Evolutionary conservation across 768 basidiomycete genomes (phyloP).

Genomic region (Obba rivulosa): DNA sequence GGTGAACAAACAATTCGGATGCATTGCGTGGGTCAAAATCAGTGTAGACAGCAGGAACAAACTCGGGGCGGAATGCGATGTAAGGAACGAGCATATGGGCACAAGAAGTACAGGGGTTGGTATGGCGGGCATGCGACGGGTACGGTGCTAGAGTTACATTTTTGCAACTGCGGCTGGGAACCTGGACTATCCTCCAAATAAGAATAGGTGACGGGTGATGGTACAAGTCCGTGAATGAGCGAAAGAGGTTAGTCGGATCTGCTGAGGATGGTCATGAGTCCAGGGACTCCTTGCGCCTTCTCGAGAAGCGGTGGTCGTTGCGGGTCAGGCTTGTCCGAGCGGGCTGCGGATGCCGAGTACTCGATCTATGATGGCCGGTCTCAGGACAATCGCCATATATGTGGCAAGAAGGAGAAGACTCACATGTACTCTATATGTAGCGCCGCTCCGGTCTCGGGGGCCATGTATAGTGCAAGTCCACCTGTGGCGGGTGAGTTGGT

Average conservation of each 20-base stretch:
- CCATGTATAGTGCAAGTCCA: constrained; percentile 60
- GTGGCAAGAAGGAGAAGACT: constrained; percentile 15
- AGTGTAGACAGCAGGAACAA: no score
- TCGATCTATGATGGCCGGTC: constrained; percentile 38
- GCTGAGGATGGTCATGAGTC: constrained; percentile 67
- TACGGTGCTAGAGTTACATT: no score
- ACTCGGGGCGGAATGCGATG: no score
- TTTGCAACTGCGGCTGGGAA: no score
- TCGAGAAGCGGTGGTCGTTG: constrained; percentile 59
- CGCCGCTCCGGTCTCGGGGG: constrained; percentile 43
- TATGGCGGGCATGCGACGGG: no score
- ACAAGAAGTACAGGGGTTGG: no score
- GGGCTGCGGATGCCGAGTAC: constrained; percentile 57
- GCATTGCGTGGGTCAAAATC: no score
- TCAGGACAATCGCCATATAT: background rate
- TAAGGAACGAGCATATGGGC: no score
- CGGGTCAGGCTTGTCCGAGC: constrained; percentile 47
- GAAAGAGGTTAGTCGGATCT: constrained; percentile 23
- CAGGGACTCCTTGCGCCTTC: constrained; percentile 55
- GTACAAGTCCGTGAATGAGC: no score
- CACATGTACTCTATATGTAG: constrained; percentile 59
- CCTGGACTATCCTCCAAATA: no score
- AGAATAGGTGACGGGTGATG: no score
- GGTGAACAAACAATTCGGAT: no score
- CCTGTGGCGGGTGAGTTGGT: constrained; percentile 28